phyloP scores from a whole-genome alignment of 2,329 filamentous ascomycete species.

The Neophaeococcomyces aloes region DNA sequence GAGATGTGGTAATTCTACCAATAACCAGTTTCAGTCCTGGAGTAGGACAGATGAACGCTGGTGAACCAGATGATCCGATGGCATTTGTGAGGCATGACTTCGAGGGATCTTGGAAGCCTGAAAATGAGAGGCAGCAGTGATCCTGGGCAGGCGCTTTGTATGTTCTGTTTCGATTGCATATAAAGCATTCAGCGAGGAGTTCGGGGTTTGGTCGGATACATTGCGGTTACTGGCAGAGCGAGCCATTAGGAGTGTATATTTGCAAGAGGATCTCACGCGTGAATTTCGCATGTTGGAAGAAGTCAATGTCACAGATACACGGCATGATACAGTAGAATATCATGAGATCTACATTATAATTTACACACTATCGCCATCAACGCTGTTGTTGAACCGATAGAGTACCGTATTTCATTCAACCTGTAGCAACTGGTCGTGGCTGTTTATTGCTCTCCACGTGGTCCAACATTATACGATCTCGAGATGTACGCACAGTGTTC shows the following conservation, averaged over 20 bases:
- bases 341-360: too few species aligned
- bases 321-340: too few species aligned
- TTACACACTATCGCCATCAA: too few species aligned
- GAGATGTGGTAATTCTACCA: slow-evolving; percentile 84
- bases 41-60: slow-evolving; percentile 83
- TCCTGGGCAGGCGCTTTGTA: background rate
- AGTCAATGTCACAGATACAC: too few species aligned
- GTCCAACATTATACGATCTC: too few species aligned
- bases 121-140: slow-evolving; percentile 20
- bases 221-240: background rate
- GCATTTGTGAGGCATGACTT: slow-evolving; percentile 97
- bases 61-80: slow-evolving; percentile 82
- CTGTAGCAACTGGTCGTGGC: too few species aligned
- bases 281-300: too few species aligned
- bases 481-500: too few species aligned
- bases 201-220: background rate
- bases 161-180: background rate
- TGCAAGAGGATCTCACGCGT: too few species aligned
- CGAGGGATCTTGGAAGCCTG: slow-evolving; percentile 26
- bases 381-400: too few species aligned
- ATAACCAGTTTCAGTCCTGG: slow-evolving; percentile 97
- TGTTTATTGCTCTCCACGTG: too few species aligned
- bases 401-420: too few species aligned
- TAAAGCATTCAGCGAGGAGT: slow-evolving; percentile 5
- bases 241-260: background rate